Conservation (phyloP, 2,329 filamentous ascomycete species). For the Cephalotrichum gorgonifer region DNA sequence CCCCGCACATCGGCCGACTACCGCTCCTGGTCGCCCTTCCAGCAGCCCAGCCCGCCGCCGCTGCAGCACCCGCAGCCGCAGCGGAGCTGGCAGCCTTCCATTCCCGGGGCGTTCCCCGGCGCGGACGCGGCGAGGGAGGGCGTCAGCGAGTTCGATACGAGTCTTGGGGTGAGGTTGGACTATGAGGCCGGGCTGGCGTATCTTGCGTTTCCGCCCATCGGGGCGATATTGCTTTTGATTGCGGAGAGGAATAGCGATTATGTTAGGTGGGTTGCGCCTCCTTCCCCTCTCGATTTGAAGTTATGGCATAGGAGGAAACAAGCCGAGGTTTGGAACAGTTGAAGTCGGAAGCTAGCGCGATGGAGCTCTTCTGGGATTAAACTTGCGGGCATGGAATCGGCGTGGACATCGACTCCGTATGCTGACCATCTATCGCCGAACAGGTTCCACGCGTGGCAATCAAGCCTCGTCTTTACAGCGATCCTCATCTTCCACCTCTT, state of each 20-base stretch:
- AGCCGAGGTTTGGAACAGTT: too few relatives aligned
- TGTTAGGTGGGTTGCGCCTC: conserved; percentile 54
- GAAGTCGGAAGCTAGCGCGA: neutral
- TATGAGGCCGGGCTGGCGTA: conserved; percentile 90
- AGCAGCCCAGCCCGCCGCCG: conserved; percentile 27
- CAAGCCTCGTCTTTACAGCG: conserved; percentile 68
- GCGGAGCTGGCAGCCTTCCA: conserved; percentile 15
- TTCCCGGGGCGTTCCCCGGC: conserved; percentile 25
- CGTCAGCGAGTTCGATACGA: conserved; percentile 82
- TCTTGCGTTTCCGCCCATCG: conserved; percentile 71
- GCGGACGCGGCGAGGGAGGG: conserved; percentile 36
- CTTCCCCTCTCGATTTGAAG: neutral
- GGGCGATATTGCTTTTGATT: conserved; percentile 73
- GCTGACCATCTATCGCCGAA: neutral
- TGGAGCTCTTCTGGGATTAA: too few relatives aligned
- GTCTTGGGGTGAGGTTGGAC: conserved; percentile 74
- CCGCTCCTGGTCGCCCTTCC: conserved; percentile 42
- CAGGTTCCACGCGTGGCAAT: conserved; percentile 96
- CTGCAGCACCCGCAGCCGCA: conserved; percentile 40
- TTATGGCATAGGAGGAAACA: too few relatives aligned
- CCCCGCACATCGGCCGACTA: conserved; percentile 47
- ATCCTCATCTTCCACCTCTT: conserved; percentile 71
- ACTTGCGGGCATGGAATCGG: neutral
- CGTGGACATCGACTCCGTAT: neutral
- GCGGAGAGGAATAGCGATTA: conserved; percentile 94